phyloP scores from a whole-genome alignment of 352 stramenopile species.

The Achlya hypogyna region DNA sequence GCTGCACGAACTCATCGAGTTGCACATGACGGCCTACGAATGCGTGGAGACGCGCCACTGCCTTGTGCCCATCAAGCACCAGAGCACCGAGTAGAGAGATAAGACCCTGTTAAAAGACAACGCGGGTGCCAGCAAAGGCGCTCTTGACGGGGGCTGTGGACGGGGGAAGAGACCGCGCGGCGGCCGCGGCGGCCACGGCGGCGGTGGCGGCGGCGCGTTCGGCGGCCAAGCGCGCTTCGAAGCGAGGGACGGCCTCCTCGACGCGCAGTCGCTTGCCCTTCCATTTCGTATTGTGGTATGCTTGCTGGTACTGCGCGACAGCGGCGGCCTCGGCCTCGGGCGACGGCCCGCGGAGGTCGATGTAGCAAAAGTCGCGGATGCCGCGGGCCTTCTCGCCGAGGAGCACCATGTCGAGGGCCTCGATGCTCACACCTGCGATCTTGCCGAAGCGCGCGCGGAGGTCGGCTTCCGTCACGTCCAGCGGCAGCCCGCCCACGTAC shows the following conservation, averaged over 20 bases:
- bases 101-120: not conserved
- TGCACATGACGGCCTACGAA: conserved; percentile 17
- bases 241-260: not conserved
- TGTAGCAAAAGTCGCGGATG: conserved; percentile 14
- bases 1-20: conserved; percentile 12
- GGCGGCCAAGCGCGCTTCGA: not conserved
- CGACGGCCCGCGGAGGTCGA: not conserved
- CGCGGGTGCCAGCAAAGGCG: not conserved
- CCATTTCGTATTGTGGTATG: conserved; percentile 18
- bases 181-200: not conserved
- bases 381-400: not conserved
- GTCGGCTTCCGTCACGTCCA: conserved; percentile 8
- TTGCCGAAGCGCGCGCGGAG: conserved; percentile 8
- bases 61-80: not conserved
- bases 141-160: not conserved
- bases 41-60: conserved; percentile 2
- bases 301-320: conserved; percentile 10
- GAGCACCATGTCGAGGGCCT: conserved; percentile 12
- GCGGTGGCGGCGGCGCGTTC: not conserved
- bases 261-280: conserved; percentile 16
- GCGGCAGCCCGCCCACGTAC: conserved; percentile 4
- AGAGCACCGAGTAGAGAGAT: not conserved
- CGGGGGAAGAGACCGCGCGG: not conserved
- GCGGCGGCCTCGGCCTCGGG: not conserved
- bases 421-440: not conserved